Evolutionary conservation across 495 filamentous ascomycete species (phyloP), one percentile per base, ranked within the genome.

Genomic region (Trichoderma gamsii): DNA sequence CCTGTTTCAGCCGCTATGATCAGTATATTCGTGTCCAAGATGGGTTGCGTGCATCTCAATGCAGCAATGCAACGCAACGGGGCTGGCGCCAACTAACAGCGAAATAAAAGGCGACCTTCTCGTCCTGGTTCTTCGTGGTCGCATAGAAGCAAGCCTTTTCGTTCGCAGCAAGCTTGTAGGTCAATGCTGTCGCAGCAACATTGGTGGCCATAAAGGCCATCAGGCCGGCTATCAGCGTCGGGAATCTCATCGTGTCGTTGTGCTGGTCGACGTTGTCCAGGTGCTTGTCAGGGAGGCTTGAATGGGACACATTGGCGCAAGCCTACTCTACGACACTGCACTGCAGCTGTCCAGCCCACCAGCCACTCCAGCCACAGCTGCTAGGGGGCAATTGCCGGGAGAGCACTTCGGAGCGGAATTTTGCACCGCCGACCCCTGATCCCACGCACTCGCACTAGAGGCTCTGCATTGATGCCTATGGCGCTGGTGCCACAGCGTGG

Each of bases 91-190:
- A 79, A 38, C 35, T 38, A 38, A 99, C 95, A 66, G 96, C 96
- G 79, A 98, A 99, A 80, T 99, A 99, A 74, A 99, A 99, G 21
- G 96, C 96, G 65, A 98, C 83, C 84, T 98, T 98, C 67, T 89
- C 86, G 72, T 90, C 90, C 70, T 82, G 80, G 73, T 88, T 82
- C 65, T 95, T 86, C 44, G 92, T 88, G 68, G 84, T 80, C 44
- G 90, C 84, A 81, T 89, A 97, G 85, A 99, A 99, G 82, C 96
- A 99, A 71, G 93, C 90, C 77, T 90, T 90, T 84, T 98, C 96
- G 79, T 97, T 91, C 56, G 96, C 87, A 41, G 81, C 79, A 35
- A 99, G 86, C 79, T 93, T 91, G 83, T 97, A 98, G 16, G 96
- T 98, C 73, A 99, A 85, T 46, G 96, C 95, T 15, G 96, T 98